A percentile compares a stretch with the other conserved stretches of the same genome.
These are phyloP conservation scores for Epipyxis sp. DNA, from an alignment of 108 stramenopile genomes.

Conservation along the genomic window DNA sequence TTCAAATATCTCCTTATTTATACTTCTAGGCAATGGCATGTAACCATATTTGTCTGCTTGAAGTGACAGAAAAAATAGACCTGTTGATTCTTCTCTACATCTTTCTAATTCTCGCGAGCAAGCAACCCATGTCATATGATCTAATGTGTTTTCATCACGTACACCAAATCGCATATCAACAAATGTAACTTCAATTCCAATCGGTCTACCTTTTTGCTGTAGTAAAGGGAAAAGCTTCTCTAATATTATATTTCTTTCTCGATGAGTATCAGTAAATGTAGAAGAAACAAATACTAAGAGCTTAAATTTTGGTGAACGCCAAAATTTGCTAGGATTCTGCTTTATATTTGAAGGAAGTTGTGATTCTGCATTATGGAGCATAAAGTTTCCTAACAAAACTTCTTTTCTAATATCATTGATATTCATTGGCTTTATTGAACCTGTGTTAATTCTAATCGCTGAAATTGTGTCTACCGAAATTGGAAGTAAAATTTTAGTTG, in stretches of 20 bases:
- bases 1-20: too few relatives aligned
- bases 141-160: not conserved
- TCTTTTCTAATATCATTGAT: too few relatives aligned
- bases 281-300: too few relatives aligned
- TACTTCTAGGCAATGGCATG: not conserved
- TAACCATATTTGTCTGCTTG: conserved; percentile 12
- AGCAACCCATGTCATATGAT: not conserved
- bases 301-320: too few relatives aligned
- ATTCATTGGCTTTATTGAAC: too few relatives aligned
- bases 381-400: too few relatives aligned
- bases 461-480: too few relatives aligned
- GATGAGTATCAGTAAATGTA: conserved; percentile 2
- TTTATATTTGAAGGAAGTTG: too few relatives aligned
- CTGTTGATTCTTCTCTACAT: not conserved
- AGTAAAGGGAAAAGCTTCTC: not conserved
- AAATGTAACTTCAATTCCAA: not conserved
- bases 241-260: not conserved
- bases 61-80: conserved; percentile 9
- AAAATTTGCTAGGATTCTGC: too few relatives aligned
- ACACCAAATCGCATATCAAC: conserved; percentile 25
- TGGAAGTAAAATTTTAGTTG: too few relatives aligned
- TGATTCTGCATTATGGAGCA: too few relatives aligned
- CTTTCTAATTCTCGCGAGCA: not conserved
- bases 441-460: too few relatives aligned
- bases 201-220: not conserved